Evolutionary conservation across 371 early-diverging fungal species (phyloP).

Genomic region (Apophysomyces ossiformis): DNA sequence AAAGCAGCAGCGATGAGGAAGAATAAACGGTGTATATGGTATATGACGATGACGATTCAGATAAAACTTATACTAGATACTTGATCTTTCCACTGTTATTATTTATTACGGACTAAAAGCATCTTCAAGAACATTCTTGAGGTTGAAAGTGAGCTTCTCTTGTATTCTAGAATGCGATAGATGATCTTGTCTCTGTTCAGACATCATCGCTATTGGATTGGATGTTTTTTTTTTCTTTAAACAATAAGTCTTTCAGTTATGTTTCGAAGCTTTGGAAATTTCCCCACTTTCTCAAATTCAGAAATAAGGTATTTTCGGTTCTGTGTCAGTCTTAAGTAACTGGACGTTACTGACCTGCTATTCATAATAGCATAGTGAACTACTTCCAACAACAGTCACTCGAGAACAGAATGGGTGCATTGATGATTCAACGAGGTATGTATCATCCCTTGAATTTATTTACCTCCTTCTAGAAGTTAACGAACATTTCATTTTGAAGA

Average conservation of each 20-base stretch:
- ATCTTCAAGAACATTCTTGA: no score
- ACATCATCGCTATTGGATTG: no score
- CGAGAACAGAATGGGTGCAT: not conserved
- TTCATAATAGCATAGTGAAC: not conserved
- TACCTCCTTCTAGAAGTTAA: not conserved
- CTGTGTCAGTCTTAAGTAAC: not conserved
- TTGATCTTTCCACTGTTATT: not conserved
- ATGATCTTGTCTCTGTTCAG: not conserved
- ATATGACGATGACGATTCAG: not conserved
- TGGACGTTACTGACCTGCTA: no score
- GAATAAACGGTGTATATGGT: not conserved
- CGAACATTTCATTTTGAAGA: not conserved
- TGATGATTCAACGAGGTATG: constrained; percentile 9
- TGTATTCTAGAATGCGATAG: not conserved
- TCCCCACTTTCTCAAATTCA: no score
- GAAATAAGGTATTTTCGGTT: not conserved
- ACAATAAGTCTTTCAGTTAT: no score
- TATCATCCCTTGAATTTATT: not conserved
- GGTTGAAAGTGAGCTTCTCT: not conserved
- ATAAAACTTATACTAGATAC: not conserved
- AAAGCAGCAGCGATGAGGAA: constrained; percentile 31
- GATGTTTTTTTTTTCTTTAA: no score
- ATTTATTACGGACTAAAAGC: no score
- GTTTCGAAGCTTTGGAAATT: no score
- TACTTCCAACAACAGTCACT: not conserved